Base-by-base conservation (phyloP, 805 yeast species). In the Suhomyces xylopsoci region DNA sequence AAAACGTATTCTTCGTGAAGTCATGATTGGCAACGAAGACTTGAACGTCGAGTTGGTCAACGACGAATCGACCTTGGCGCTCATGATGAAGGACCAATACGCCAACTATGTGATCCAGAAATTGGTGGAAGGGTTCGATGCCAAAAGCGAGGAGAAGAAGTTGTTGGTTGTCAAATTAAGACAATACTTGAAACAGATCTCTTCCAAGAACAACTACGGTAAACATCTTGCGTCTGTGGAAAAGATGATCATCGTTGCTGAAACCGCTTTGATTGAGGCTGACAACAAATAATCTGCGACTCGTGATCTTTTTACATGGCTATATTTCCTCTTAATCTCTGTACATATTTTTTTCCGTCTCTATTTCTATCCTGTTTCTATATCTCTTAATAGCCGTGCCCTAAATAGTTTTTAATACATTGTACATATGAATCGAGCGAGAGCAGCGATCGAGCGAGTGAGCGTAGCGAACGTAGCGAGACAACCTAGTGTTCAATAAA, bases 81-180 rank as follows among this genome's bases (percentile, higher is more conserved):
- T 87, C 54, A 92, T 94, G 98, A 91, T 94, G 90, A 90, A 90
- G 66, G 99, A 94, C 68, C 98, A 94, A 67, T 94, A 87, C 72
- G 99, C 98, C 22, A 94, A 94, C 69, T 94, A 94, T 66, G 99
- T 94, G 46, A 90, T 94, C 48, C 99, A 94, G 69, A 92, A 93
- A 68, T 79, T 94, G 61, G 92, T 94, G 42, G 96, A 90, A 56
- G 87, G 88, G 2, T 81, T 92, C 40, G 82, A 81, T 55, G 70
- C 78, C 7, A 69, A 63, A 41, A 87, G 87, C 45, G 78, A 78
- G 34, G 88, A 88, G 62, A 86, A 88, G 69, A 83, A 77, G 48
- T 67, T 83, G 28, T 77, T 94, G 55, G 90, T 91, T 48, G 74
- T 80, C 52, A 86, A 87, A 60, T 88, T 93, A 57, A 82, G 85